phyloP scores from a whole-genome alignment of 371 early-diverging fungal species.

The Conidiobolus coronatus region DNA sequence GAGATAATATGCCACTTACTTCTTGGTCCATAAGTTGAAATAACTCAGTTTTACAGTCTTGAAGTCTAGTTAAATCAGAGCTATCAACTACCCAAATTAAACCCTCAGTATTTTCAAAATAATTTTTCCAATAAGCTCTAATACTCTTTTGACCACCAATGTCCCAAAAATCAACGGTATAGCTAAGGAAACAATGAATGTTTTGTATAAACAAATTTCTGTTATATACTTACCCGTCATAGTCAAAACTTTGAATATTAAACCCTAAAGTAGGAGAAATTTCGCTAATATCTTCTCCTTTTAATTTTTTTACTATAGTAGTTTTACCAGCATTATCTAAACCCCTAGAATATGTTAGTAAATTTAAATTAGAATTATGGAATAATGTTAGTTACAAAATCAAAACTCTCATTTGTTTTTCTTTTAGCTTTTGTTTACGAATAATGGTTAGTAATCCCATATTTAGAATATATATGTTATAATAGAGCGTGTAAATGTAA shows the following conservation, averaged over 20 bases:
- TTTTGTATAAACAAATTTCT: not conserved
- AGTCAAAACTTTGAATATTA: slow-evolving; percentile 81
- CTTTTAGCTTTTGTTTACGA: slow-evolving; percentile 61
- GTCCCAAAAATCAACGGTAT: slow-evolving; percentile 82
- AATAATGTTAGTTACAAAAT: slow-evolving; percentile 39
- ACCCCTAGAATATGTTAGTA: slow-evolving; percentile 26
- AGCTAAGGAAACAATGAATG: slow-evolving; percentile 13
- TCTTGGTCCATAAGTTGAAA: slow-evolving; percentile 60
- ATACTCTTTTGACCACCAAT: slow-evolving; percentile 97
- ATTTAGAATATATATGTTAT: not conserved
- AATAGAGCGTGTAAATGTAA: too few relatives aligned
- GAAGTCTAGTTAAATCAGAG: slow-evolving; percentile 59
- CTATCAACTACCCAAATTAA: slow-evolving; percentile 98
- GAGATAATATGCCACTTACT: slow-evolving; percentile 13
- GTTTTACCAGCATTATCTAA: slow-evolving; percentile 99
- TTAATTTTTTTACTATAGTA: slow-evolving; percentile 85
- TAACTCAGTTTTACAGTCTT: slow-evolving; percentile 65
- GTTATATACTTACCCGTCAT: slow-evolving; percentile 27
- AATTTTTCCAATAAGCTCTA: slow-evolving; percentile 96
- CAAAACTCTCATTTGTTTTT: slow-evolving; percentile 71
- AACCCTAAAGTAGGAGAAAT: slow-evolving; percentile 96
- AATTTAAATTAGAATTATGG: not conserved
- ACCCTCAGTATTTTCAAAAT: slow-evolving; percentile 97
- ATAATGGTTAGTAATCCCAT: slow-evolving; percentile 93
- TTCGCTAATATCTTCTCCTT: slow-evolving; percentile 71